These are phyloP conservation scores for Galerina marginata DNA, from an alignment of 768 basidiomycete genomes.

Conservation along the genomic window DNA sequence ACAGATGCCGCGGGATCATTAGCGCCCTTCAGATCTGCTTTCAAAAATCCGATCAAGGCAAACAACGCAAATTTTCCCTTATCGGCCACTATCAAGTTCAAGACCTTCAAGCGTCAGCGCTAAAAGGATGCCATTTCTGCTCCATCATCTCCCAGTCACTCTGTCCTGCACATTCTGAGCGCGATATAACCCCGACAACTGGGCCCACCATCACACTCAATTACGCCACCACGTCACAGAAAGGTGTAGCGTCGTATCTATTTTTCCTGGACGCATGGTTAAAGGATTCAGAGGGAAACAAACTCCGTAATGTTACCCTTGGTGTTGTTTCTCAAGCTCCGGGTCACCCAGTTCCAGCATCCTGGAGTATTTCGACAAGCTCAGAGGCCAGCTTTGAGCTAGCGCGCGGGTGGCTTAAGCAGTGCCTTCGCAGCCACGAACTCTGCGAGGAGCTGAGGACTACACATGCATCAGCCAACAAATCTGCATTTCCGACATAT, in stretches of 20 bases:
- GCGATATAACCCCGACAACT: slow-evolving; percentile 4
- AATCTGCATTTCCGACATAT: slow-evolving; percentile 4
- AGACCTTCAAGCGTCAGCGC: slow-evolving; percentile 6
- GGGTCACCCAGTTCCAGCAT: background rate
- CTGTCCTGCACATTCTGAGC: slow-evolving; percentile 8
- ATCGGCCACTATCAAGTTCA: background rate
- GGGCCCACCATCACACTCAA: background rate
- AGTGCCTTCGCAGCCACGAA: slow-evolving; percentile 1
- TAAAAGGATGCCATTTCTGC: slow-evolving; percentile 15
- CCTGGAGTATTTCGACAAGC: slow-evolving; percentile 13
- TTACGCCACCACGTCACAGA: background rate
- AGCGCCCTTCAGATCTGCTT: background rate
- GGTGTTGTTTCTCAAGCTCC: background rate
- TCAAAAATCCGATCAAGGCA: background rate
- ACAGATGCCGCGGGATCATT: slow-evolving; percentile 4
- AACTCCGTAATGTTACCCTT: slow-evolving; percentile 3
- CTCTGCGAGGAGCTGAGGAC: slow-evolving; percentile 14
- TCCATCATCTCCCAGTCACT: slow-evolving; percentile 14
- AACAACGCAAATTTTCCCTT: background rate
- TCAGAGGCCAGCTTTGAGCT: slow-evolving; percentile 14
- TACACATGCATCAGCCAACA: slow-evolving; percentile 2
- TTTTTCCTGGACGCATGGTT: slow-evolving; percentile 3
- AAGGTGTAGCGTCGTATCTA: background rate
- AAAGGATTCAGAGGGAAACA: background rate
- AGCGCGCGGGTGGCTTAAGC: slow-evolving; percentile 2